phyloP scores from a whole-genome alignment of 2,329 filamentous ascomycete species.

The Zymoseptoria crescenta region DNA sequence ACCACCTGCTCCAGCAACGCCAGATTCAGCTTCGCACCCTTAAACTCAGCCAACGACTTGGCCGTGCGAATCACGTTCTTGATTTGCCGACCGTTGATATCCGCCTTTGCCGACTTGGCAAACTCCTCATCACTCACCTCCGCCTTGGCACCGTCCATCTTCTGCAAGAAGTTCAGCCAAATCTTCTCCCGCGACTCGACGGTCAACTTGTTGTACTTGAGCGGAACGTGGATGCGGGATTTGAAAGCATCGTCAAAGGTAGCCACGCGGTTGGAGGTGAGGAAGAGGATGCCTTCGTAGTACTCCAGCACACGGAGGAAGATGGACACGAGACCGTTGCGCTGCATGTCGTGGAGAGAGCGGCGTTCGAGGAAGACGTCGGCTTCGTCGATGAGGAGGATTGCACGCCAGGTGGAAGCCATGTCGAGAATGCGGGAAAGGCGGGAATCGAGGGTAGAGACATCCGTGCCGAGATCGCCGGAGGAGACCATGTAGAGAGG shows the following conservation, averaged over 20 bases:
- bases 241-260: slow-evolving; percentile 33
- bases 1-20: slow-evolving; percentile 22
- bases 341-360: slow-evolving; percentile 71
- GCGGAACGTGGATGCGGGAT: slow-evolving; percentile 30
- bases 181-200: slow-evolving; percentile 16
- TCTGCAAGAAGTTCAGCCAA: slow-evolving; percentile 21
- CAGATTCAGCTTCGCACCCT: slow-evolving; percentile 16
- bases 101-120: slow-evolving; percentile 14
- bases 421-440: slow-evolving; percentile 61
- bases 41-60: slow-evolving; percentile 20
- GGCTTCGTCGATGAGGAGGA: slow-evolving; percentile 76
- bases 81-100: slow-evolving; percentile 26
- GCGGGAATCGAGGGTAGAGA: slow-evolving; percentile 37
- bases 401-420: slow-evolving; percentile 78
- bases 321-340: slow-evolving; percentile 69
- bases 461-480: slow-evolving; percentile 33
- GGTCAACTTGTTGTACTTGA: slow-evolving; percentile 23
- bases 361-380: slow-evolving; percentile 77
- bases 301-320: slow-evolving; percentile 35
- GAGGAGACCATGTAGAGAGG: slow-evolving; percentile 37
- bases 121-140: slow-evolving; percentile 15
- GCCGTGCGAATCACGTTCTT: slow-evolving; percentile 26
- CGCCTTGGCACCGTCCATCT: slow-evolving; percentile 7
- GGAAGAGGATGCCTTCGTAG: slow-evolving; percentile 32
- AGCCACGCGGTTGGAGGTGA: slow-evolving; percentile 31